These are phyloP conservation scores for Nitzschia palea DNA, from an alignment of 108 stramenopile species.

Conservation along the genomic window DNA sequence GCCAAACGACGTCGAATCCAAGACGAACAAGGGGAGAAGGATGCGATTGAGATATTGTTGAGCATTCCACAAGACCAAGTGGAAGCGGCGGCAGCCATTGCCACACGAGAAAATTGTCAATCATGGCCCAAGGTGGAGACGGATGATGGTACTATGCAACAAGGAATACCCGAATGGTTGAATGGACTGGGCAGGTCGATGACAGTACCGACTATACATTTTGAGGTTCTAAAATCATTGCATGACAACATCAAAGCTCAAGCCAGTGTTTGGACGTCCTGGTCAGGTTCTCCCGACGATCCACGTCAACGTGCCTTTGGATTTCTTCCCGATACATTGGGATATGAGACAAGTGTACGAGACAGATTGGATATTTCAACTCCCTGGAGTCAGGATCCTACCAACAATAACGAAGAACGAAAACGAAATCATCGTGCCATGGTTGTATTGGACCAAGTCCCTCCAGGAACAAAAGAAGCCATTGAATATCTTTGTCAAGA, in stretches of 20 bases:
- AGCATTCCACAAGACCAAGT: slow-evolving; percentile 17
- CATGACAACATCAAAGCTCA: slow-evolving; percentile 31
- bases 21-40: slow-evolving; percentile 8
- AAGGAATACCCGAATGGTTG: slow-evolving; percentile 15
- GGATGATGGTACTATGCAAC: background rate
- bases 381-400: slow-evolving; percentile 14
- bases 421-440: slow-evolving; percentile 30
- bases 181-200: slow-evolving; percentile 22
- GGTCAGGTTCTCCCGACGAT: slow-evolving; percentile 30
- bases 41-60: slow-evolving; percentile 20
- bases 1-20: slow-evolving; percentile 16
- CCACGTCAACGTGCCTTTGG: slow-evolving; percentile 45
- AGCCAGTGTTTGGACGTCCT: slow-evolving; percentile 30
- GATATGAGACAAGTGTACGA: slow-evolving; percentile 24
- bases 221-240: slow-evolving; percentile 19
- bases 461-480: slow-evolving; percentile 19
- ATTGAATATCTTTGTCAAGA: slow-evolving; percentile 21
- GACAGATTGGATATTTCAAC: slow-evolving; percentile 36
- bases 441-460: slow-evolving; percentile 23
- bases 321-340: slow-evolving; percentile 37
- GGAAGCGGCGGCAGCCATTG: slow-evolving; percentile 31
- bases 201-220: slow-evolving; percentile 8
- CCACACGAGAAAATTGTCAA: slow-evolving; percentile 18
- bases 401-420: slow-evolving; percentile 14
- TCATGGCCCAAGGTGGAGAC: slow-evolving; percentile 18